A percentile compares a stretch with the other conserved stretches of the same genome.
Conservation (phyloP, 179 eudicot species). For the Corrigiola litoralis region DNA sequence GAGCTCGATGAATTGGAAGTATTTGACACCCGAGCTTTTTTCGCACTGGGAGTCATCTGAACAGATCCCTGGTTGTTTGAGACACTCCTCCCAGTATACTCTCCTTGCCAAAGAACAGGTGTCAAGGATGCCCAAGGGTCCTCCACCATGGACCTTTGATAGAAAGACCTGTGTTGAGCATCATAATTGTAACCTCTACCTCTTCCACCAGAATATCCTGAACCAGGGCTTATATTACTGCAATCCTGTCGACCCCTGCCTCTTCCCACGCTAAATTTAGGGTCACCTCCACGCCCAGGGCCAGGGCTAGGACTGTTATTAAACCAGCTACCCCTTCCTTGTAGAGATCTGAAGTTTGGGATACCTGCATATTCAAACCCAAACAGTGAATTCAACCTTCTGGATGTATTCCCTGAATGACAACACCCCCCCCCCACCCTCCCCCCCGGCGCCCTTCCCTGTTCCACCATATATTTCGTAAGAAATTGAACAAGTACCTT, state of each 20-base stretch:
- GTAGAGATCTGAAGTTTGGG: neutral
- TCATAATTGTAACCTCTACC: conserved; percentile 32
- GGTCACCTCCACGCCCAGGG: conserved; percentile 25
- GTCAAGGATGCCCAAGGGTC: conserved; percentile 65
- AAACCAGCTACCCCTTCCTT: conserved; percentile 26
- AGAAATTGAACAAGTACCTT: conserved; percentile 31
- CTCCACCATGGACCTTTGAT: conserved; percentile 62
- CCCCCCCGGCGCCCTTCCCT: too few species aligned
- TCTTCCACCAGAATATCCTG: conserved; percentile 35
- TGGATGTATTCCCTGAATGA: neutral
- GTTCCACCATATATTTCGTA: too few species aligned
- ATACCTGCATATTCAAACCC: neutral
- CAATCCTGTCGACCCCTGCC: conserved; percentile 40
- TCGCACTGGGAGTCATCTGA: conserved; percentile 28
- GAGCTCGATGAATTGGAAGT: conserved; percentile 21
- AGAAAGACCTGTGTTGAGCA: conserved; percentile 35
- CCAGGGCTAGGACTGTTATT: conserved; percentile 21
- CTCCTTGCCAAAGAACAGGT: conserved; percentile 51
- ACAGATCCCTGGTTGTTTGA: conserved; percentile 12
- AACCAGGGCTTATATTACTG: conserved; percentile 24
- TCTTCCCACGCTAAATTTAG: conserved; percentile 34
- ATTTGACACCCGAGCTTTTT: conserved; percentile 42
- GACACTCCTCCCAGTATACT: conserved; percentile 1
- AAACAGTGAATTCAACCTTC: neutral
- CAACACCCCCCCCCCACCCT: too few species aligned